Evolutionary conservation across 1,139 yeast species (phyloP).

Genomic region (Dujonia santamariae): DNA sequence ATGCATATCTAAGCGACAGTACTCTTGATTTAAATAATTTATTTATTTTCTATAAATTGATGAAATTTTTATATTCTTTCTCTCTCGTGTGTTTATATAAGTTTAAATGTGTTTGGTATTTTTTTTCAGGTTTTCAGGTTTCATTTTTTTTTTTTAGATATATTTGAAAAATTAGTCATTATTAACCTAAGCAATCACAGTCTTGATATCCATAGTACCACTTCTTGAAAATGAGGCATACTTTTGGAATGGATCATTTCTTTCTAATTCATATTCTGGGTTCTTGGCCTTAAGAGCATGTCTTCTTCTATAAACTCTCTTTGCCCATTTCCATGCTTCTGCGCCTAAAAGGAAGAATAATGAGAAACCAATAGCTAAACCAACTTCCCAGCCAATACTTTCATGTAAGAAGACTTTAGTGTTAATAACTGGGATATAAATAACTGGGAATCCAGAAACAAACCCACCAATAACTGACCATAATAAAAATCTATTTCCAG

Average conservation of each 20-base stretch:
- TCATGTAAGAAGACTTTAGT: conserved; percentile 71
- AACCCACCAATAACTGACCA: conserved; percentile 81
- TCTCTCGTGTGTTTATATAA: background rate
- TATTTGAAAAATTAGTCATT: background rate
- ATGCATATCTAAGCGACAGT: too few relatives aligned
- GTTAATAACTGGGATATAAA: conserved; percentile 86
- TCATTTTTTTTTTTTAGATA: too few relatives aligned
- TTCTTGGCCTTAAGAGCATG: conserved; percentile 36
- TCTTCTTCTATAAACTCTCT: conserved; percentile 54
- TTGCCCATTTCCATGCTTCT: conserved; percentile 66
- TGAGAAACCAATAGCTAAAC: conserved; percentile 65
- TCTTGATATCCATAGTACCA: conserved; percentile 28
- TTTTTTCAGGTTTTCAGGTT: too few relatives aligned
- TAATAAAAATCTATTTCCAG: conserved; percentile 75
- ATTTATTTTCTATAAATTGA: too few relatives aligned
- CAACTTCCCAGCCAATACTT: conserved; percentile 83
- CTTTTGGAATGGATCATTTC: conserved; percentile 60
- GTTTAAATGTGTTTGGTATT: too few relatives aligned
- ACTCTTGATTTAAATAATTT: too few relatives aligned
- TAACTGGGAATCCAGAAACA: conserved; percentile 73
- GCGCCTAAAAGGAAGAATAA: conserved; percentile 56
- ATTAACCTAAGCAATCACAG: conserved; percentile 10
- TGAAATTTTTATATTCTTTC: too few relatives aligned
- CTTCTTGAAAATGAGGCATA: conserved; percentile 57
- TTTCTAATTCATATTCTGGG: conserved; percentile 65